Percentiles rank a stretch among this genome's conserved stretches.
These are phyloP conservation scores for Coemansia sp. DNA, from an alignment of 192 early-diverging fungal genomes.

Conservation along the genomic window DNA sequence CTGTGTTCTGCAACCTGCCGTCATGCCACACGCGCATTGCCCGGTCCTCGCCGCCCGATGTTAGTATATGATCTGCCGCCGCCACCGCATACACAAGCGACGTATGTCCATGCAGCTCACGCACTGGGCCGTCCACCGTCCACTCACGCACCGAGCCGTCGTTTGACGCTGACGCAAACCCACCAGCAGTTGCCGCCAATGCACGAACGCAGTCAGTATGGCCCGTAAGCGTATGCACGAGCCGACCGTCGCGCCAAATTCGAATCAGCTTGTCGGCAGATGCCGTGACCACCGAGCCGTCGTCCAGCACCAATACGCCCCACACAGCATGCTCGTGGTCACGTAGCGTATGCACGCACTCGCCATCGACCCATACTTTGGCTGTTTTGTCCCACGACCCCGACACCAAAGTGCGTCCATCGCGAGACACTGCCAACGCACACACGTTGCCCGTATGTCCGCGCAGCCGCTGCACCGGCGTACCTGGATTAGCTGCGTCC, in stretches of 20 bases:
- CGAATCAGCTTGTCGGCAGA: constrained; percentile 93
- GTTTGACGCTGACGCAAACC: constrained; percentile 86
- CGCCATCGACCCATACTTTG: constrained; percentile 83
- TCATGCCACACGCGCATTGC: constrained; percentile 83
- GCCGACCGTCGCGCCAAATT: constrained; percentile 74
- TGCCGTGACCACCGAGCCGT: constrained; percentile 73
- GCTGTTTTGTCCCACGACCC: constrained; percentile 99
- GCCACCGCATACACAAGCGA: constrained; percentile 88
- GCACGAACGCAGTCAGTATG: constrained; percentile 92
- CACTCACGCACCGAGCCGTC: constrained; percentile 89
- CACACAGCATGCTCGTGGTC: constrained; percentile 89
- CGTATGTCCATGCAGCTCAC: constrained; percentile 76
- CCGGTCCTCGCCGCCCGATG: constrained; percentile 93
- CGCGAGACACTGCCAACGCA: constrained; percentile 62
- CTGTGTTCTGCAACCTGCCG: constrained; percentile 69
- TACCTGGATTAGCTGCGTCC: constrained; percentile 60
- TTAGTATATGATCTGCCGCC: constrained; percentile 70
- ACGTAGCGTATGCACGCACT: constrained; percentile 64
- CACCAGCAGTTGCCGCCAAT: constrained; percentile 61
- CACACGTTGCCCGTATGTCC: constrained; percentile 92
- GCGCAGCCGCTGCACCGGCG: constrained; percentile 65
- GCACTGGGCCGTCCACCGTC: constrained; percentile 64
- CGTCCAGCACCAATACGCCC: constrained; percentile 77
- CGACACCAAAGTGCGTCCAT: constrained; percentile 73
- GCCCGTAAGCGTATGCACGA: constrained; percentile 65